Conservation (phyloP, 2,329 filamentous ascomycete genomes). For the Xylariaceae sp. region DNA sequence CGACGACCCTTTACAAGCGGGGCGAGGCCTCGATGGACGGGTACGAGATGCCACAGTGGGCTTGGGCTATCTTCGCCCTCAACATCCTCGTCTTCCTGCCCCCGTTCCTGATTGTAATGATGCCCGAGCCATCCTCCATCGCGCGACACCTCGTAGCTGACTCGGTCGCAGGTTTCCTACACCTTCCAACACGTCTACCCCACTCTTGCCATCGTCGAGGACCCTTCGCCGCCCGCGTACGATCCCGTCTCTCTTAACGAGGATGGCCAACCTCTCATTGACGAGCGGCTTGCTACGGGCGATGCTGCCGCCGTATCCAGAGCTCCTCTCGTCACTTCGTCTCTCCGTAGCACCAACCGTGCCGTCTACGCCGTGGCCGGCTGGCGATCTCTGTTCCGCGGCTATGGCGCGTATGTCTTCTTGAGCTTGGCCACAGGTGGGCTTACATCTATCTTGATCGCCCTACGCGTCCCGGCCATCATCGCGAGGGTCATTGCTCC, state of each 20-base stretch:
- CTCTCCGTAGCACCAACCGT: conserved; percentile 47
- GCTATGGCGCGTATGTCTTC: conserved; percentile 50
- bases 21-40: conserved; percentile 31
- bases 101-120: conserved; percentile 40
- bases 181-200: conserved; percentile 49
- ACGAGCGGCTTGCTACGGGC: conserved; percentile 33
- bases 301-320: conserved; percentile 36
- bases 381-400: conserved; percentile 64
- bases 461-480: conserved; percentile 38
- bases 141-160: conserved; percentile 11
- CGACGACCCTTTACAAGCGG: conserved; percentile 36
- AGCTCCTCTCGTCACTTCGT: conserved; percentile 45
- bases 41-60: conserved; percentile 40
- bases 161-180: conserved; percentile 43
- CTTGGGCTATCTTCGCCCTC: conserved; percentile 37
- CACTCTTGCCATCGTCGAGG: conserved; percentile 55
- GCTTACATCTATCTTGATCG: conserved; percentile 44
- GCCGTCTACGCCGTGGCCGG: conserved; percentile 61
- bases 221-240: conserved; percentile 54
- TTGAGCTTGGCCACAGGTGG: conserved; percentile 35
- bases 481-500: conserved; percentile 54
- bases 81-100: conserved; percentile 46
- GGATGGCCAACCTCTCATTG: conserved; percentile 34
- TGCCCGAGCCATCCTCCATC: neutral
- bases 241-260: conserved; percentile 46